Evolutionary conservation across 2,329 filamentous ascomycete genomes (phyloP), one percentile per base, ranked within the genome.

Genomic region (Cryphonectria naterciae): DNA sequence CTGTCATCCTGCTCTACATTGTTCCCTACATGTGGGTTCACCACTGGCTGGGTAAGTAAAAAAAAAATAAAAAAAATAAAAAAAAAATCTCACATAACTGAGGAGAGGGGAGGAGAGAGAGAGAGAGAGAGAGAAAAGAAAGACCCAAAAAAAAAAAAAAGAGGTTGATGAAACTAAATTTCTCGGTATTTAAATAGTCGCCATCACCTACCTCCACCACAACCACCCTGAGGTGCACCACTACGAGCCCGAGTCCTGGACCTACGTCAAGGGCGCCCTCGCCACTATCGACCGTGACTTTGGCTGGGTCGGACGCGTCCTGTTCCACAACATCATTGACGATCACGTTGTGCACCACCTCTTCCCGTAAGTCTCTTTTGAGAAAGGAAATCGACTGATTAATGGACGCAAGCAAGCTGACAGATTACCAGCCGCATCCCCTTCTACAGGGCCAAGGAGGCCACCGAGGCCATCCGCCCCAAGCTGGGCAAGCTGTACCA

Each of bases 191-290:
- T 41, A 1, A 39, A 39, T 39, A 89, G 90, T 93, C 28, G 90
- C 90, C 73, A 93, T 93, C 77, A 93, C 91, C 64, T 93, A 92
- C 80, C 89, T 93, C 28, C 91, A 93, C 80, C 91, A 93, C 84
- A 91, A 89, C 69, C 88, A 92, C 77, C 81, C 81, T n/a, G 79
- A 82, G 46, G 82, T 90, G 65, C 85, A 85, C 25, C 87, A 91
- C 79, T 91, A 89, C 77, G 84, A 87, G 37, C 84, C 85, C 60
- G 83, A 86, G 25, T 82, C 82, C 68, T 91, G 89, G 89, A 88
- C 86, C 32, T 91, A 87, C 75, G 85, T 88, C 72, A 86, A 88
- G 75, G 89, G 89, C 37, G 88, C 89, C 2, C 81, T 88, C 19
- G 85, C 87, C 49, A 91, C 89, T 4, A 84, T 92, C 39, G 89